Evolutionary conservation across 2,329 filamentous ascomycete species (phyloP).

Genomic region (Aotearoamyces nothofagi): DNA sequence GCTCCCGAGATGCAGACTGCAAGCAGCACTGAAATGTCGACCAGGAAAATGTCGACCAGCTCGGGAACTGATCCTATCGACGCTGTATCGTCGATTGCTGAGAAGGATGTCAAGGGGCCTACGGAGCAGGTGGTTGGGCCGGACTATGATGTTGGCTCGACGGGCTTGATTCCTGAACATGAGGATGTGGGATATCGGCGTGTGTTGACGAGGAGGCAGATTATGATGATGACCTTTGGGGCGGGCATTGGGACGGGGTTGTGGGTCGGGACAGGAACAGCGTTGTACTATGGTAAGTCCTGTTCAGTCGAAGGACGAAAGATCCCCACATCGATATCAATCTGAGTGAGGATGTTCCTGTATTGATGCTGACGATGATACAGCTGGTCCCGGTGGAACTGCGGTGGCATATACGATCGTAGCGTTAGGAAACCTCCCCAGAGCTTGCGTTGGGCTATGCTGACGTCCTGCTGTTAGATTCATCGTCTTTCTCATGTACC

Average conservation of each 20-base stretch:
- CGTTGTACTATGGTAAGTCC: slow-evolving; percentile 19
- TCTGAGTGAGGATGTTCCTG: no score
- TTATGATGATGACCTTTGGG: slow-evolving; percentile 24
- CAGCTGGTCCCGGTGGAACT: slow-evolving; percentile 19
- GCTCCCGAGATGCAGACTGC: no score
- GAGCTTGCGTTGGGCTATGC: neutral
- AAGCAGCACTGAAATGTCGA: no score
- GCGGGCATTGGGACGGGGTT: slow-evolving; percentile 21
- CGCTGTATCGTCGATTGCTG: no score
- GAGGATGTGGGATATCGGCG: neutral
- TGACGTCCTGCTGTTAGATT: slow-evolving; percentile 10
- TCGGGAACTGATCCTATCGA: no score
- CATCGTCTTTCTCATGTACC: slow-evolving; percentile 19
- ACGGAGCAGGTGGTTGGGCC: no score
- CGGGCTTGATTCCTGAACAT: slow-evolving; percentile 1
- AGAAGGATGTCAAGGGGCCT: no score
- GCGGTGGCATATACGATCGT: slow-evolving; percentile 20
- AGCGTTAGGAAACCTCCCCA: slow-evolving; percentile 9
- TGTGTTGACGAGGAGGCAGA: slow-evolving; percentile 9
- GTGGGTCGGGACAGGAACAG: slow-evolving; percentile 22
- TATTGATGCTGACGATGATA: no score
- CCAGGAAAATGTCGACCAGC: no score
- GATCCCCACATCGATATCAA: no score
- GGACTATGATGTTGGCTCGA: neutral
- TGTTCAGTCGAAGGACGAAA: no score